Percentiles rank a stretch among this genome's conserved stretches.
Evolutionary conservation across 108 stramenopile species (phyloP).

Genomic region (Thalassiosira profunda): DNA sequence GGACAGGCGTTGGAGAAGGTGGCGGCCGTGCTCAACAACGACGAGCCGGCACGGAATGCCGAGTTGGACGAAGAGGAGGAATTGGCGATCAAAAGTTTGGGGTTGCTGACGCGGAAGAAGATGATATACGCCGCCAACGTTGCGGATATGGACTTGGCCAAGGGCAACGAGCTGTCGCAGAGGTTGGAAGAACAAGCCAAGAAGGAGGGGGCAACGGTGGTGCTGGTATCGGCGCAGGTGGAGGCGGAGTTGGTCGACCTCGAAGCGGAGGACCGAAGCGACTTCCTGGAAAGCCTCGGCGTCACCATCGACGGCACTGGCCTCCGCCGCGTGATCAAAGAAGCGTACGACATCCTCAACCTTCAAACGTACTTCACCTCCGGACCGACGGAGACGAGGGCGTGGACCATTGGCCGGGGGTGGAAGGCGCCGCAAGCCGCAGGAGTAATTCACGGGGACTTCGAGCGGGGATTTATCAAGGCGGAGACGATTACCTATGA

Average conservation of each 20-base stretch:
- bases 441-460: conserved; percentile 99
- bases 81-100: conserved; percentile 73
- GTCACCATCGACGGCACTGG: conserved; percentile 91
- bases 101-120: conserved; percentile 91
- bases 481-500: conserved; percentile 98
- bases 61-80: conserved; percentile 88
- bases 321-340: conserved; percentile 88
- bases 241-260: conserved; percentile 96
- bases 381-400: conserved; percentile 96
- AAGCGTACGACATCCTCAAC: conserved; percentile 91
- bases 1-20: conserved; percentile 90
- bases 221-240: conserved; percentile 97
- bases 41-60: conserved; percentile 87
- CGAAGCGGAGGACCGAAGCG: conserved; percentile 72
- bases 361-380: conserved; percentile 97
- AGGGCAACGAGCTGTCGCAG: conserved; percentile 91
- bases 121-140: conserved; percentile 99
- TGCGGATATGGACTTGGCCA: conserved; percentile 94
- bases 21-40: conserved; percentile 61
- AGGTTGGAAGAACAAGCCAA: conserved; percentile 75
- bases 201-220: conserved; percentile 88
- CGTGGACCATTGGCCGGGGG: conserved; percentile 97
- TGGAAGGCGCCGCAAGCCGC: conserved; percentile 97
- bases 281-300: conserved; percentile 93
- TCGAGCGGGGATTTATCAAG: conserved; percentile 98